These are phyloP conservation scores for Silybum marianum DNA, from an alignment of 129 eudicot species.

Conservation along the genomic window DNA sequence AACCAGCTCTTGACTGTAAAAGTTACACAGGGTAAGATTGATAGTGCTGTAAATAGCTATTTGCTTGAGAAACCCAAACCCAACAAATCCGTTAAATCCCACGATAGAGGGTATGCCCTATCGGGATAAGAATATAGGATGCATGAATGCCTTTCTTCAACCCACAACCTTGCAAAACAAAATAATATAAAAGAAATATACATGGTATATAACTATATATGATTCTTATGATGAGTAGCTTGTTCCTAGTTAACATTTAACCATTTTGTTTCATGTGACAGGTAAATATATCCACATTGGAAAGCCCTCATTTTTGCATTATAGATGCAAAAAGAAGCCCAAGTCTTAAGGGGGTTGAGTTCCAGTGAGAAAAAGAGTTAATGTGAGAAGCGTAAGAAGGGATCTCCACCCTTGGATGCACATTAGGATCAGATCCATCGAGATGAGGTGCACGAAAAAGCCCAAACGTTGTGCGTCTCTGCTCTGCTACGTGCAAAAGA, in stretches of 20 bases:
- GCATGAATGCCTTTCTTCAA: not conserved
- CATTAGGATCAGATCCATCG: no score
- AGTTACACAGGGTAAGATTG: conserved; percentile 52
- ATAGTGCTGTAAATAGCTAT: not conserved
- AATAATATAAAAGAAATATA: no score
- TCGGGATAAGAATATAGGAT: no score
- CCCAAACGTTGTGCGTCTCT: no score
- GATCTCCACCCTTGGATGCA: no score
- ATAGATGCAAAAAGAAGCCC: not conserved
- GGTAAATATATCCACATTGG: not conserved
- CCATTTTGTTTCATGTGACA: not conserved
- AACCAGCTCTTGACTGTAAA: conserved; percentile 59
- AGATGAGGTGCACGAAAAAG: no score
- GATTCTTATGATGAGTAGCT: not conserved
- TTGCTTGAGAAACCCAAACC: not conserved
- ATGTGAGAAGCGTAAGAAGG: no score
- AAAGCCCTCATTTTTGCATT: not conserved
- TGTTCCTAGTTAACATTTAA: not conserved
- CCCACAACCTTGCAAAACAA: not conserved
- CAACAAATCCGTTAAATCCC: not conserved
- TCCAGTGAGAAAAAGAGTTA: no score
- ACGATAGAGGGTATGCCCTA: not conserved
- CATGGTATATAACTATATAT: no score
- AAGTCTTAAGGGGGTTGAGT: no score
- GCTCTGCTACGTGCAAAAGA: not conserved